Evolutionary conservation across 371 early-diverging fungal genomes (phyloP), one percentile per base, ranked within the genome.

Genomic region (Massospora cicadina): DNA sequence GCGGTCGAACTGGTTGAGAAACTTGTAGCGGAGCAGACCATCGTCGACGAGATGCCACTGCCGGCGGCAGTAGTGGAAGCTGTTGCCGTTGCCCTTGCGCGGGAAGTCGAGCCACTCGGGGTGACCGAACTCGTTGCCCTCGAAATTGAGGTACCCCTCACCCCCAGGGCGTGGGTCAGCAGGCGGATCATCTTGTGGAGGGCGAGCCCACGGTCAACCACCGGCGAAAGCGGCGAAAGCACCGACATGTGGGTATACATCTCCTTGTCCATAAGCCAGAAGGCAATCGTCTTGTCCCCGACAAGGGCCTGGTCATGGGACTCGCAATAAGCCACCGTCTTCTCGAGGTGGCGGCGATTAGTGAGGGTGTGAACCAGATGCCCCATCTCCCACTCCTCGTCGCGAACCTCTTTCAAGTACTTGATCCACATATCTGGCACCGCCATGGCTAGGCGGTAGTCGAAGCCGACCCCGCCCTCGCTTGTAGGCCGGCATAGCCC

Each of bases 361-460:
- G 87, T 90, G 58, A 96, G 78, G 26, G 89, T 91, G 72, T 84
- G 84, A 10, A 79, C 79, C 70, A 96, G 86, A 64, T 87, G 76
- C 54, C 82, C 89, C 76, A 96, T 85, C 53, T 88, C 78, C 97
- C 97, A 96, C 43, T 94, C 87, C 63, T 94, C 95, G 68, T 96
- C 97, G n/a, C 77, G 68, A 30, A 60, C 69, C 70, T 95, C 95
- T 74, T 95, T 95, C 65, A 95, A 75, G 65, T 90, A 59, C 73
- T 96, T 96, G 78, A 96, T 96, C 97, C 97, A 96, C 93, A 93
- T 96, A 75, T 96, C 97, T 0, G 97, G 97, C 54, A 95, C 77
- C n/a, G 96, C 92, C 97, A 96, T 96, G 0, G 82, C 86, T 31
- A 96, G 80, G n/a, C 97, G 83, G 68, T 94, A 96, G 72, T 96